Evolutionary conservation across 176 grass and related monocot species (phyloP), one percentile per base, ranked within the genome.

Genomic region (Eremochloa ophiuroides): DNA sequence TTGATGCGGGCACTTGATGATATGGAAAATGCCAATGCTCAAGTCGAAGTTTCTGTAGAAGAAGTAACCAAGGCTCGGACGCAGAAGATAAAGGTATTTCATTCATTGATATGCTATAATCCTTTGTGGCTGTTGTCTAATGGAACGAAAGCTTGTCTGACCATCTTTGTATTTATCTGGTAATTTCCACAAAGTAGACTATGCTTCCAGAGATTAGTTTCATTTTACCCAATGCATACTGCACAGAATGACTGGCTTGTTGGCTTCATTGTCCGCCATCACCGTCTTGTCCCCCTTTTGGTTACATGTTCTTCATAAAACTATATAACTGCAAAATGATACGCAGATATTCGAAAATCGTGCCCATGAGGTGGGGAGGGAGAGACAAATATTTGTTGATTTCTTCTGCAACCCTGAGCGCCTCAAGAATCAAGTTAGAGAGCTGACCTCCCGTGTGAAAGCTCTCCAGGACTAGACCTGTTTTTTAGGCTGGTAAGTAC

Each of bases 1-100:
- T 83, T 99, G 68, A 99, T 99, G 92, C 90, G 87, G 76, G 86
- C 93, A 12, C 90, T 99, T 50, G 96, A 99, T 85, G 92, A 99
- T 77, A 99, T 95, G 93, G 93, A 99, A 87, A 99, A 93, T 82
- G 91, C 86, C 8, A 99, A 99, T 5, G 84, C 82, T 23, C 93
- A 99, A 91, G 93, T 99, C 37, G 88, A 94, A 88, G 88, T 90
- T 88, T 95, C 94, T 67, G 91, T 99, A 75, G 93, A 99, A 79
- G 93, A 99, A 88, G 96, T 91, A 51, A 99, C 96, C 14, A 92
- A 95, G 73, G 92, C 91, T 74, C 96, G 94, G 47, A 90, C 92
- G 25, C 92, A 99, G 79, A 99, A 99, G 72, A 94, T 94, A 82
- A 90, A 99, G 90, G 96, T 99, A 91, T 18, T 85, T 14, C 51